Evolutionary conservation across 164 flowering plant species (phyloP), one percentile per base, ranked within the genome.

Genomic region (Nelumbo lutea): DNA sequence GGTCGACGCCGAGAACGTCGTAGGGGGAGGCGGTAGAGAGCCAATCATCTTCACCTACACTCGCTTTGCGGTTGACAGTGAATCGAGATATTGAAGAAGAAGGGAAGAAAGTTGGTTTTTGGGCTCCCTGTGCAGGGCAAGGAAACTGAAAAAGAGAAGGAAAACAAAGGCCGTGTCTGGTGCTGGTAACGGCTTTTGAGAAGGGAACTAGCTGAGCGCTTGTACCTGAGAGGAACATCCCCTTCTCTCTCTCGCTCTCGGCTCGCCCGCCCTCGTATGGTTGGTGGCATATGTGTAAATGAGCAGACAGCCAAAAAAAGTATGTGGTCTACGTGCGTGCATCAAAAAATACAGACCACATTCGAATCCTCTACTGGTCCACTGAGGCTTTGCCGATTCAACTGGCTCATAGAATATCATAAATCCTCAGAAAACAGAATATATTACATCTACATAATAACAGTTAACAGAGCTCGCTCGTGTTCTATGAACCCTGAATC

Each of bases 1-100:
- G 82, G 3, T 75, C 68, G 61, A 87, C 84, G 11, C 92, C 97
- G 59, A 90, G 93, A 14, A 87, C 65, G 13, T 73, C 70, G 73
- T 67, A 83, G 59, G 97, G 87, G 2, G 83, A 78, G 9, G 89
- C 75, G 63, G 70, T 42, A 47, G 87, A 74, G 66, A 79, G 73
- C 14, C 64, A 66, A 39, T 72, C 73, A 60, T 79, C 86, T 3
- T 73, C 81, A 10, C 67, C 68, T 46, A 61, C 46, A 61, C 66
- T 71, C 13, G 14, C 63, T 42, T 71, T 73, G 78, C 90, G 83
- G 44, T 69, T 71, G 59, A 71, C 71, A 1, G 46, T 65, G 52
- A 76, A 75, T 41, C 66, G 56, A 66, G 72, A 66, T 67, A 2
- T 38, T 43, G 70, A 51, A 65, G 77, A 13, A 15, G 77, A 15